phyloP scores from a whole-genome alignment of 192 early-diverging fungal genomes.

The Coemansia sp. region DNA sequence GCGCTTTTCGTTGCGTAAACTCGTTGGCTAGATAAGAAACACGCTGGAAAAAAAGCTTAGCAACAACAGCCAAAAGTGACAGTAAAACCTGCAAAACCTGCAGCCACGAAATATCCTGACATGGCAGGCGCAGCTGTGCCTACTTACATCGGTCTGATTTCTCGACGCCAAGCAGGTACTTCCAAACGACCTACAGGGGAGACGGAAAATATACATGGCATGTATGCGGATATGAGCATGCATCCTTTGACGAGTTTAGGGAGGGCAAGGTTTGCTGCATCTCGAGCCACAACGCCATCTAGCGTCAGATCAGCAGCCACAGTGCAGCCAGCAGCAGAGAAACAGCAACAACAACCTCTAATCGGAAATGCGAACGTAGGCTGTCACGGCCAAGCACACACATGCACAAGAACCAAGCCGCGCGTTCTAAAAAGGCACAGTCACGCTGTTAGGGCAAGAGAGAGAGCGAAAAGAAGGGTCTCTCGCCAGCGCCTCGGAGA shows the following conservation, averaged over 20 bases:
- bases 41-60: neutral
- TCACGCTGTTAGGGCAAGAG: neutral
- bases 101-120: constrained; percentile 1
- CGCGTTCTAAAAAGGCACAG: constrained; percentile 6
- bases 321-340: neutral
- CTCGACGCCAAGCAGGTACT: constrained; percentile 82
- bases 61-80: neutral
- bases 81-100: neutral
- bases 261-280: neutral
- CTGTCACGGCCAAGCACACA: neutral
- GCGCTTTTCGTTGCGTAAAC: constrained; percentile 61
- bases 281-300: constrained; percentile 1
- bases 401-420: neutral
- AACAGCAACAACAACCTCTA: constrained; percentile 3
- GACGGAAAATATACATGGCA: neutral
- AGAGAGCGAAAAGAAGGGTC: neutral
- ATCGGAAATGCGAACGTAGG: neutral
- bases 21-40: constrained; percentile 58
- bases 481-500: neutral
- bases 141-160: constrained; percentile 69
- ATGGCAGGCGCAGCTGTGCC: neutral
- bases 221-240: constrained; percentile 8
- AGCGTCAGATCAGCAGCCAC: constrained; percentile 3
- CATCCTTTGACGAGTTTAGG: neutral
- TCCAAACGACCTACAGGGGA: constrained; percentile 73